A percentile compares a stretch with the other conserved stretches of the same genome.
Conservation (phyloP, 176 grass and related monocot species). For the Eremochloa ophiuroides region DNA sequence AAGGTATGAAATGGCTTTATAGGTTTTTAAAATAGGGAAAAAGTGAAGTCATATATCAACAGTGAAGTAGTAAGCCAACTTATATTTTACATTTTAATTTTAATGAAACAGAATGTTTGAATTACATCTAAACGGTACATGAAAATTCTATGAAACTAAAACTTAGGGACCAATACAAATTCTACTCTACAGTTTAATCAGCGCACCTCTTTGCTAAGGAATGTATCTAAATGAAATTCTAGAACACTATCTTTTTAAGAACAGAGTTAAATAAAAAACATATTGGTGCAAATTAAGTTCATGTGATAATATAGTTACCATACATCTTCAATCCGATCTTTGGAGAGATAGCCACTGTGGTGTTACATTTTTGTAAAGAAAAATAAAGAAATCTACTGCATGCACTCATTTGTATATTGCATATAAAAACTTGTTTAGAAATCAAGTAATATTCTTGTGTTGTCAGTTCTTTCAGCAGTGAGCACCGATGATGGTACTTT, state of each 20-base stretch:
- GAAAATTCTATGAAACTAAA: not conserved
- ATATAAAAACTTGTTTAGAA: not conserved
- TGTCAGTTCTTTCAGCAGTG: not conserved
- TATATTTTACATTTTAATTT: not conserved
- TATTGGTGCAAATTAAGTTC: not conserved
- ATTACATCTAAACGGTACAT: not conserved
- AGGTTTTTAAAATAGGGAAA: not conserved
- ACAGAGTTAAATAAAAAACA: not conserved
- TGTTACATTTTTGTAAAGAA: not conserved
- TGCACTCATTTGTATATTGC: not conserved
- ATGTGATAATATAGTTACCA: not conserved
- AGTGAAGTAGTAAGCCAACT: not conserved
- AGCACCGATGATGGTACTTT: conserved; percentile 13
- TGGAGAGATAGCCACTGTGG: not conserved
- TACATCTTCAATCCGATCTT: not conserved
- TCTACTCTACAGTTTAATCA: not conserved
- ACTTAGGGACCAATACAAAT: not conserved
- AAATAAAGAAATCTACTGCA: not conserved
- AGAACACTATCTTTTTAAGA: not conserved
- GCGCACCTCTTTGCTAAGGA: not conserved
- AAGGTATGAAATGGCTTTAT: not conserved
- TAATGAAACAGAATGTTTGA: not conserved
- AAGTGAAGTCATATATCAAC: not conserved
- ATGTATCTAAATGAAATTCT: not conserved
- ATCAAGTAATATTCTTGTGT: not conserved